phyloP scores from a whole-genome alignment of 1,284 basidiomycete genomes.

The Earliella scabrosa region DNA sequence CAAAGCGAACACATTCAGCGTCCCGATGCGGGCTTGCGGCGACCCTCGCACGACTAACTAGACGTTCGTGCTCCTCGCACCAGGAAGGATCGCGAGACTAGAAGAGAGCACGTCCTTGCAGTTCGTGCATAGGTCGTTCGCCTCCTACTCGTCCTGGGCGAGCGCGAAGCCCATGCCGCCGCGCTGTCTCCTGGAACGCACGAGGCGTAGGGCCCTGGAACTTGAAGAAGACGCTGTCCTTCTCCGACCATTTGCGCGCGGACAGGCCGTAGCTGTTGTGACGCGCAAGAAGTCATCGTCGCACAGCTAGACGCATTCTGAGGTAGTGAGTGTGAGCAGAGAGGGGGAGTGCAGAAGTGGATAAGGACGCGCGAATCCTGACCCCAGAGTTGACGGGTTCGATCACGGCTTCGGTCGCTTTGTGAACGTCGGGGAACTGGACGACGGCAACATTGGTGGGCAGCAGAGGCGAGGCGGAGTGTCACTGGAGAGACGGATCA shows the following conservation, averaged over 20 bases:
- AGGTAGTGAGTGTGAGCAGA: too few species aligned
- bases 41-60: slow-evolving; percentile 56
- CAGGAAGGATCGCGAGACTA: slow-evolving; percentile 67
- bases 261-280: slow-evolving; percentile 68
- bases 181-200: slow-evolving; percentile 72
- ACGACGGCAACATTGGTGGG: slow-evolving; percentile 76
- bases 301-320: slow-evolving; percentile 78
- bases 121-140: slow-evolving; percentile 82
- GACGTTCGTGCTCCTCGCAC: slow-evolving; percentile 81
- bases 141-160: slow-evolving; percentile 70
- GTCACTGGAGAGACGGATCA: slow-evolving; percentile 62
- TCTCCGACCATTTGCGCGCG: slow-evolving; percentile 63
- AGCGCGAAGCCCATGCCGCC: slow-evolving; percentile 75
- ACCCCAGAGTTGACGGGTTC: slow-evolving; percentile 76
- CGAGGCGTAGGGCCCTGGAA: slow-evolving; percentile 74
- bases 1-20: background rate
- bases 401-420: slow-evolving; percentile 75
- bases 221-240: slow-evolving; percentile 87
- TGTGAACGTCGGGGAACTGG: slow-evolving; percentile 68
- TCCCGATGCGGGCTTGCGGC: background rate
- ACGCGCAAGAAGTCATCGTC: slow-evolving; percentile 75
- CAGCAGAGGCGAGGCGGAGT: slow-evolving; percentile 76
- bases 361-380: slow-evolving; percentile 34
- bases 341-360: background rate
- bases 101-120: slow-evolving; percentile 85